phyloP scores from a whole-genome alignment of 768 basidiomycete species.

The Asterophora parasitica region DNA sequence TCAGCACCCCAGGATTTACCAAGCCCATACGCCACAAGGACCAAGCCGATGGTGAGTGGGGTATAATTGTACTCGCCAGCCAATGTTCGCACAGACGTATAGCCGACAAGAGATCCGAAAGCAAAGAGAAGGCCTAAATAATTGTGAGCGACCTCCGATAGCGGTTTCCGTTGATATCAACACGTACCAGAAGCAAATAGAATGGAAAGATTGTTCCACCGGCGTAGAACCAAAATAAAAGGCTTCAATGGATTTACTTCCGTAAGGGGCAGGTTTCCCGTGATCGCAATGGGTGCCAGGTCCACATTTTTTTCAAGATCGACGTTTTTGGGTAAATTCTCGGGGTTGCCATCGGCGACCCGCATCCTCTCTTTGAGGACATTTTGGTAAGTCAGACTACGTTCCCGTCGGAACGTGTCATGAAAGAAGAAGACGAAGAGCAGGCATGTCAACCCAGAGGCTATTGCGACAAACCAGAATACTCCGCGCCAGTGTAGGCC shows the following conservation, averaged over 20 bases:
- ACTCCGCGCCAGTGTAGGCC: slow-evolving; percentile 73
- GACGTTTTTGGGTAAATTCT: background rate
- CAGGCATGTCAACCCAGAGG: slow-evolving; percentile 49
- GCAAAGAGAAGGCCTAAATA: slow-evolving; percentile 62
- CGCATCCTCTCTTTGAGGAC: slow-evolving; percentile 47
- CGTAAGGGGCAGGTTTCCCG: slow-evolving; percentile 49
- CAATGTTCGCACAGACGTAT: slow-evolving; percentile 72
- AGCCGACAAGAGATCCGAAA: slow-evolving; percentile 64
- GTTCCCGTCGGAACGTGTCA: slow-evolving; percentile 80
- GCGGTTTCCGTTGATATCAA: background rate
- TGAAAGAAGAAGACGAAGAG: slow-evolving; percentile 66
- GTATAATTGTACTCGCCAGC: slow-evolving; percentile 57
- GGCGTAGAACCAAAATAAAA: slow-evolving; percentile 49
- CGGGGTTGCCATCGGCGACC: slow-evolving; percentile 7
- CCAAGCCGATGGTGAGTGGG: slow-evolving; percentile 68
- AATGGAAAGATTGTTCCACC: slow-evolving; percentile 64
- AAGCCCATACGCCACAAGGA: slow-evolving; percentile 69
- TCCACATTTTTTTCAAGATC: slow-evolving; percentile 24
- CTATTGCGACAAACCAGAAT: slow-evolving; percentile 77
- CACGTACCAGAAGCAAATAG: slow-evolving; percentile 61
- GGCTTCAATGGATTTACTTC: slow-evolving; percentile 75
- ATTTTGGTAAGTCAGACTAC: slow-evolving; percentile 75
- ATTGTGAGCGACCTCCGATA: background rate
- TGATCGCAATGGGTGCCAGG: slow-evolving; percentile 15
- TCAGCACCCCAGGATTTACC: slow-evolving; percentile 36